A percentile compares a stretch with the other conserved stretches of the same genome.
phyloP scores from a whole-genome alignment of 148 eudicot species.

The Simmondsia chinensis region DNA sequence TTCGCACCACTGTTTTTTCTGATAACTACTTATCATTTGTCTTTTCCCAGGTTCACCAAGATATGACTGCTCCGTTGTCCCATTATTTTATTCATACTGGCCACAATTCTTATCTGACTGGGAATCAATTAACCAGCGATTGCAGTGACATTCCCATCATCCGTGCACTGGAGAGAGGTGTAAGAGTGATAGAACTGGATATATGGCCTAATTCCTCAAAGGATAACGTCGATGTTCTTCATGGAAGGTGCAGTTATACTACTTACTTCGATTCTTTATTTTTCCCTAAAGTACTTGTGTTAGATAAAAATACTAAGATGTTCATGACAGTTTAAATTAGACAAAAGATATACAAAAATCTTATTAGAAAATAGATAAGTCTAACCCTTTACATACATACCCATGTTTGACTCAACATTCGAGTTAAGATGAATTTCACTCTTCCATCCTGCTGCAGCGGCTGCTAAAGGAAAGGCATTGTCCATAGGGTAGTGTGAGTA shows the following conservation, averaged over 20 bases:
- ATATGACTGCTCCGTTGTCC: constrained; percentile 77
- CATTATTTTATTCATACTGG: constrained; percentile 85
- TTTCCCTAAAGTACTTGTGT: no score
- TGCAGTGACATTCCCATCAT: constrained; percentile 83
- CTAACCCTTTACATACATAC: no score
- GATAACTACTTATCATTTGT: background rate
- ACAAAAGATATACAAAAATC: no score
- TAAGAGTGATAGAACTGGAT: constrained; percentile 88
- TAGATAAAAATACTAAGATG: no score
- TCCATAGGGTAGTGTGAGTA: no score
- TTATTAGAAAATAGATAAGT: no score
- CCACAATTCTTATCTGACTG: constrained; percentile 88
- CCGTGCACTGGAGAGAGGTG: constrained; percentile 58
- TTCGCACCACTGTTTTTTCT: background rate
- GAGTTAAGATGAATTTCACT: no score
- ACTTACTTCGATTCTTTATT: background rate
- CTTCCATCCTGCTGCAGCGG: no score
- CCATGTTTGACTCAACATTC: no score
- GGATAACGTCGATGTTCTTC: constrained; percentile 69
- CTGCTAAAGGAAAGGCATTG: no score
- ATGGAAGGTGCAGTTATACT: constrained; percentile 53
- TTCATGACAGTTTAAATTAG: no score
- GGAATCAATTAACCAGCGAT: constrained; percentile 84
- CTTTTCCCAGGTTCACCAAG: constrained; percentile 62
- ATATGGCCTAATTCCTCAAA: constrained; percentile 82